phyloP scores from a whole-genome alignment of 208 protist species.

The Phytomonas serpens region DNA sequence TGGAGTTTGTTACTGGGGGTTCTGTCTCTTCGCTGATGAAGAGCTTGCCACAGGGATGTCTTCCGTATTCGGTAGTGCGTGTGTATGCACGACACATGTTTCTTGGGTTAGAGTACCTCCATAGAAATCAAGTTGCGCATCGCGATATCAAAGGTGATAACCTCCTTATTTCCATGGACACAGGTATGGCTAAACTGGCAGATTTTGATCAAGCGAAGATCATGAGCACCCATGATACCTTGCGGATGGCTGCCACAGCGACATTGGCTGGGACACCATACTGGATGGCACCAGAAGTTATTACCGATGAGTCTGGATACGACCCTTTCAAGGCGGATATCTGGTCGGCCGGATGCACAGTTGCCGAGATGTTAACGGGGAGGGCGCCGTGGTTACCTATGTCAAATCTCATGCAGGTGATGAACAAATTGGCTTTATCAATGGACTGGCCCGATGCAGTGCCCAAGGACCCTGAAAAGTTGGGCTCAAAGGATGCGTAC shows the following conservation, averaged over 20 bases:
- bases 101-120: constrained; percentile 75
- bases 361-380: constrained; percentile 88
- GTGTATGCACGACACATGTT: constrained; percentile 88
- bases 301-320: constrained; percentile 86
- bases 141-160: constrained; percentile 91
- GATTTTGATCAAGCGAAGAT: constrained; percentile 97
- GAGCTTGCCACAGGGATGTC: constrained; percentile 61
- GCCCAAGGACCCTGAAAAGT: constrained; percentile 54
- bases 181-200: constrained; percentile 94
- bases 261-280: constrained; percentile 84
- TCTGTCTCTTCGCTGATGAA: constrained; percentile 88
- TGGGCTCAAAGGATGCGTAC: constrained; percentile 73
- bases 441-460: constrained; percentile 86
- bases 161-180: constrained; percentile 90
- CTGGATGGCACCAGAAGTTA: constrained; percentile 90
- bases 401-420: constrained; percentile 88
- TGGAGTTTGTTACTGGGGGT: constrained; percentile 90
- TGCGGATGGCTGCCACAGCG: constrained; percentile 80
- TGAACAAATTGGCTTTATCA: constrained; percentile 86
- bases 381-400: constrained; percentile 75
- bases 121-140: constrained; percentile 85
- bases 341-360: constrained; percentile 87
- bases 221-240: constrained; percentile 81
- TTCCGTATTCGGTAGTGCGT: constrained; percentile 69
- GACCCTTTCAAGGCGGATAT: constrained; percentile 89